Evolutionary conservation across 1,284 basidiomycete genomes (phyloP), one percentile per base, ranked within the genome.

Genomic region (Lignosus rhinocerotis): DNA sequence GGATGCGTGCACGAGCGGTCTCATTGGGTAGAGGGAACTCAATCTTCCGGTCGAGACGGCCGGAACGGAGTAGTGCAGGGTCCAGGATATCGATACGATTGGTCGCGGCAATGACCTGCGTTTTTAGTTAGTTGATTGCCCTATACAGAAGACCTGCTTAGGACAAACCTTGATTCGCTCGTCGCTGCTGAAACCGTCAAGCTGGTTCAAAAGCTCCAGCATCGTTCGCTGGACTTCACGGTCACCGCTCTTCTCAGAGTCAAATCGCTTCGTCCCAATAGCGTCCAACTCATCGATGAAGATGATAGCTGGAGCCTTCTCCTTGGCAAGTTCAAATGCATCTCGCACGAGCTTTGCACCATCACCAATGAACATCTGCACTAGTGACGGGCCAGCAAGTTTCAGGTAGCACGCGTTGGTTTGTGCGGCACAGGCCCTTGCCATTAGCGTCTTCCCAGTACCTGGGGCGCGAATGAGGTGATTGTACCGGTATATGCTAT

Each of bases 11-110:
- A 30, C 89, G 80, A 1, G 88, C 87, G 45, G 85, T 82, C 74
- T 91, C 89, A 67, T 86, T 89, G 6, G 89, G 89, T 45, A 92
- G 75, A 1, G 88, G 88, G 78, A 92, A 92, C 70, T 92, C 89
- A 66, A 92, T 91, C 77, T 92, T 92, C 59, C 89, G 76, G 71
- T 92, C 89, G 51, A 92, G 76, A 66, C 89, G 83, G 53, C 89
- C 89, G 14, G 88, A 90, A 59, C 89, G 84, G 21, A 92, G 81
- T 10, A 92, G 76, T 0, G 89, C 89, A 2, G 89, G 88, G 70
- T 92, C 89, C 46, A 99, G 88, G 61, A 98, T 98, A 76, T 99
- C 96, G 69, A 99, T 99, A 73, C 96, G 87, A 78, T 99, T 99
- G 33, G 96, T 99, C 1, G 96, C 96, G 14, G 96, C 96, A 66